Conservation (phyloP, 2,329 filamentous ascomycete genomes). For the Botrytis hyacinthi region DNA sequence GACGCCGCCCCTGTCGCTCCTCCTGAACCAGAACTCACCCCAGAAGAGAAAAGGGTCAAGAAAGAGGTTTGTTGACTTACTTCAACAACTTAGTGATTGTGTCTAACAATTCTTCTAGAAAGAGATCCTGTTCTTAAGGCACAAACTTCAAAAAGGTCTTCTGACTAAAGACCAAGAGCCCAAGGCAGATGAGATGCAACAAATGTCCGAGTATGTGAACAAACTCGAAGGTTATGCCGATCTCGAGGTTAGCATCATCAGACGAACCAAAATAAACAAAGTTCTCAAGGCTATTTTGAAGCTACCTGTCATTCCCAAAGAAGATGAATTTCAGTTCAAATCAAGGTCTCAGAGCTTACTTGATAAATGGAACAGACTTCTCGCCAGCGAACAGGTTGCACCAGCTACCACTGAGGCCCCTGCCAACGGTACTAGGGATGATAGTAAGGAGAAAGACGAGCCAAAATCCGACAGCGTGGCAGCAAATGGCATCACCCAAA, state of each 20-base stretch:
- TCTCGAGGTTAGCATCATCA: constrained; percentile 85
- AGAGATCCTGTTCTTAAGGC: constrained; percentile 87
- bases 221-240: constrained; percentile 80
- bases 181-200: constrained; percentile 80
- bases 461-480: constrained; percentile 32
- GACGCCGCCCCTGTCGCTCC: constrained; percentile 52
- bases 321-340: constrained; percentile 89
- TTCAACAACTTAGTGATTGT: neutral
- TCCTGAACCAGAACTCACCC: constrained; percentile 57
- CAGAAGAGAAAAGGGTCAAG: constrained; percentile 56
- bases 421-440: constrained; percentile 38
- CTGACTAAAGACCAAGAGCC: constrained; percentile 79
- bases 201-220: constrained; percentile 72
- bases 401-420: constrained; percentile 37
- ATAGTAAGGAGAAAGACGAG: constrained; percentile 42
- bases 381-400: constrained; percentile 58
- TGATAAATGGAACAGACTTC: constrained; percentile 83
- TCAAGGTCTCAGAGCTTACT: constrained; percentile 74
- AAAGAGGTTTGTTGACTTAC: constrained; percentile 51
- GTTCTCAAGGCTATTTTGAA: constrained; percentile 94
- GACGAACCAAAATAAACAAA: constrained; percentile 96
- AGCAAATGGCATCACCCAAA: constrained; percentile 37
- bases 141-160: constrained; percentile 93
- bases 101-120: constrained; percentile 50
- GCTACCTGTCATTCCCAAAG: constrained; percentile 74